Conservation (phyloP, 2,329 filamentous ascomycete species). For the Claviceps sp. region DNA sequence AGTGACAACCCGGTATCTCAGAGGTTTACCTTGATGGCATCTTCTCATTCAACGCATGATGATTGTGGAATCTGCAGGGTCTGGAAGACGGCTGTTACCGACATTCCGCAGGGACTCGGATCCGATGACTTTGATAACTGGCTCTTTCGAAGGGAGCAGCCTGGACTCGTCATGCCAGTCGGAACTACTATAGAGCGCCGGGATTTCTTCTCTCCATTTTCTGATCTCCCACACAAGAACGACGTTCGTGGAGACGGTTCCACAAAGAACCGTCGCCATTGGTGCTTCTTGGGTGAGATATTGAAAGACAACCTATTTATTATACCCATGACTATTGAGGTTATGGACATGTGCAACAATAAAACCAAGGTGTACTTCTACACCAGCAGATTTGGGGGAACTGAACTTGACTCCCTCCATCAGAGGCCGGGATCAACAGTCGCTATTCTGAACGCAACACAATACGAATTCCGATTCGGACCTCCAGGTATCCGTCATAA, state of each 20-base stretch:
- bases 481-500: background rate
- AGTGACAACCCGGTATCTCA: background rate
- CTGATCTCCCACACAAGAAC: background rate
- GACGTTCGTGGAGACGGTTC: background rate
- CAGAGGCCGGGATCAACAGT: background rate
- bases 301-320: background rate
- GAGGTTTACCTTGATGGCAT: background rate
- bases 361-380: background rate
- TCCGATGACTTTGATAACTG: background rate
- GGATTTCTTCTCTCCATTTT: background rate
- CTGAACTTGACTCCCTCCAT: background rate
- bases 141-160: background rate
- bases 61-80: background rate
- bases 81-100: background rate
- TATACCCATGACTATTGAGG: no score
- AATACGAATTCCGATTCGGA: background rate
- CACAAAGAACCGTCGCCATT: background rate
- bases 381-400: background rate
- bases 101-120: background rate
- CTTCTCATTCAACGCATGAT: background rate
- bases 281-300: background rate
- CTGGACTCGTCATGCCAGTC: background rate
- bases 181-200: background rate
- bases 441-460: background rate
- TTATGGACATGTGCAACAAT: no score